Conservation (phyloP, 2,329 filamentous ascomycete genomes). For the Pseudogymnoascus sp. region DNA sequence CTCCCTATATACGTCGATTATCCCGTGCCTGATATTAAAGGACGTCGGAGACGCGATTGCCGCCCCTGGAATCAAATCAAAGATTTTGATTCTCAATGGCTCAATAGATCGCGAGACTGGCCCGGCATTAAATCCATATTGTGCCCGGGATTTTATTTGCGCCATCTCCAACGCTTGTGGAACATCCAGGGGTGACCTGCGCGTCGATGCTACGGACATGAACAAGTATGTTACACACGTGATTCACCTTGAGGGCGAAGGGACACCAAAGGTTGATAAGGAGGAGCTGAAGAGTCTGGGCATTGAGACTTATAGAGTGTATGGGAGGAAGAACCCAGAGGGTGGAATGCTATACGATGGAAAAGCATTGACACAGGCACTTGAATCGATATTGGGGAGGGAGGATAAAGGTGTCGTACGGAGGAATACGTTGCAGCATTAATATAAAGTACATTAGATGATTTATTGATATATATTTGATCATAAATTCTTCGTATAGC, state of each 20-base stretch:
- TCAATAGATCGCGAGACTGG: conserved; percentile 81
- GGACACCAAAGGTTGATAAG: conserved; percentile 62
- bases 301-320: conserved; percentile 69
- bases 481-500: not conserved
- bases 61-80: conserved; percentile 39
- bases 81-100: conserved; percentile 69
- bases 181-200: conserved; percentile 16
- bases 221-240: conserved; percentile 70
- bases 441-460: not conserved
- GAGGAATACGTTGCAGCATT: conserved; percentile 46
- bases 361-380: conserved; percentile 61
- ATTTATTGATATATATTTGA: not conserved
- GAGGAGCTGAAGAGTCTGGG: conserved; percentile 55
- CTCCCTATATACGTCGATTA: conserved; percentile 82
- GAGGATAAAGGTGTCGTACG: conserved; percentile 46
- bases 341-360: conserved; percentile 64
- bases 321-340: conserved; percentile 54
- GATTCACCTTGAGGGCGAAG: conserved; percentile 65
- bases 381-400: conserved; percentile 68
- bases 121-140: conserved; percentile 54
- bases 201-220: conserved; percentile 24
- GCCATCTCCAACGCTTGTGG: conserved; percentile 66
- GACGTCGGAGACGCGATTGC: conserved; percentile 63
- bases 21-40: conserved; percentile 72
- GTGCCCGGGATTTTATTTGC: conserved; percentile 71